phyloP scores from a whole-genome alignment of 306 rosid genomes.

The Coriaria nepalensis region DNA sequence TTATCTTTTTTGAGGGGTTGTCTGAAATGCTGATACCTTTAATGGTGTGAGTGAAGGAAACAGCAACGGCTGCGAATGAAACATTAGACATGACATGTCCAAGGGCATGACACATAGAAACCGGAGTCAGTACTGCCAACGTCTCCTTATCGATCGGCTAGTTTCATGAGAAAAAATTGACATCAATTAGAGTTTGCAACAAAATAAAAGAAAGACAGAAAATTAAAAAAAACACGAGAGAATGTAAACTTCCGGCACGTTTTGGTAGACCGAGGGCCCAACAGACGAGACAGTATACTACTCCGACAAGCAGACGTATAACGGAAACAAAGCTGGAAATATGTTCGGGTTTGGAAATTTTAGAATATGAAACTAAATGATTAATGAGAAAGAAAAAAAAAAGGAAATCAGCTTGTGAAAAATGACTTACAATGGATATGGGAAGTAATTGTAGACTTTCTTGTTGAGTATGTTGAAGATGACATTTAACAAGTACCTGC shows the following conservation, averaged over 20 bases:
- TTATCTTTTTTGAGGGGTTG: too few species aligned
- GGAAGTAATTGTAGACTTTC: slow-evolving; percentile 90
- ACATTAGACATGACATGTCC: slow-evolving; percentile 97
- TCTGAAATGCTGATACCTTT: slow-evolving; percentile 36
- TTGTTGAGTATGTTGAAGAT: slow-evolving; percentile 92
- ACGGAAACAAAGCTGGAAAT: slow-evolving; percentile 77
- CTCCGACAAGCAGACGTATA: slow-evolving; percentile 80
- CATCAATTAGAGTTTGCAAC: slow-evolving; percentile 2
- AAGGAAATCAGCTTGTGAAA: neutral
- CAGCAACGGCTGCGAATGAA: slow-evolving; percentile 95
- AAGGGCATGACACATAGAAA: slow-evolving; percentile 78
- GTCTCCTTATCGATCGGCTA: slow-evolving; percentile 41
- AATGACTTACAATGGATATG: slow-evolving; percentile 73
- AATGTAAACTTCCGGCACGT: slow-evolving; percentile 61
- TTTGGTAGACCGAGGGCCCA: slow-evolving; percentile 88
- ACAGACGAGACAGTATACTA: slow-evolving; percentile 60
- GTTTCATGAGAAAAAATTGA: neutral
- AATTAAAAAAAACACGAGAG: neutral
- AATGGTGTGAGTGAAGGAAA: slow-evolving; percentile 84
- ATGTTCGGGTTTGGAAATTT: too few species aligned
- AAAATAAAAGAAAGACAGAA: neutral
- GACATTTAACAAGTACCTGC: slow-evolving; percentile 90
- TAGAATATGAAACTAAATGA: neutral
- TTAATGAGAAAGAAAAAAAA: neutral
- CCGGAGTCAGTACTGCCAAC: slow-evolving; percentile 65